Conservation (phyloP, 257 asterid species). For the Cynanchum wilfordii region DNA sequence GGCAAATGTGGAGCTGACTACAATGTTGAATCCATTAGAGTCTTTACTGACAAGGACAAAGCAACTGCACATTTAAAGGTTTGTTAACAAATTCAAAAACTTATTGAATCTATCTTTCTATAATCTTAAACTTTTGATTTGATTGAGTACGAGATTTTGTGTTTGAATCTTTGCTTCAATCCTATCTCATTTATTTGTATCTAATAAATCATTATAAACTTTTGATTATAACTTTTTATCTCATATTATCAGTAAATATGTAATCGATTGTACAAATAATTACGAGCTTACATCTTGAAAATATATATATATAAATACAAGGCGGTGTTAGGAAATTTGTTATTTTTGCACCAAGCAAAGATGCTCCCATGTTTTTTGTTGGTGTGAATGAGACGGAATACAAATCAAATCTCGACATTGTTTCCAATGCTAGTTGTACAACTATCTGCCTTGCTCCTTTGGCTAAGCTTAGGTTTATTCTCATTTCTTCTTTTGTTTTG, state of each 20-base stretch:
- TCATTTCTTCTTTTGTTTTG: too few species aligned
- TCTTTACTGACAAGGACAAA: conserved; percentile 71
- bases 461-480: conserved; percentile 62
- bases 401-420: conserved; percentile 53
- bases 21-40: conserved; percentile 72
- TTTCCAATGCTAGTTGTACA: conserved; percentile 83
- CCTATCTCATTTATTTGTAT: too few species aligned
- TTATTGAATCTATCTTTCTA: too few species aligned
- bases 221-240: too few species aligned
- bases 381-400: conserved; percentile 79
- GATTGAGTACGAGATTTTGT: too few species aligned
- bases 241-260: too few species aligned
- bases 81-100: background rate
- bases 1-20: conserved; percentile 66
- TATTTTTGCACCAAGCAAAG: conserved; percentile 75
- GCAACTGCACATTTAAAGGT: conserved; percentile 81
- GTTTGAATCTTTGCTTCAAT: too few species aligned
- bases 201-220: too few species aligned
- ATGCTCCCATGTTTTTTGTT: conserved; percentile 81
- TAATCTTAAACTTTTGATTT: too few species aligned
- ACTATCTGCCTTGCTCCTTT: conserved; percentile 76
- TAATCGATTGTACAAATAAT: too few species aligned
- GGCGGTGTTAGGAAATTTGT: conserved; percentile 88
- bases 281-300: too few species aligned
- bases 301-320: conserved; percentile 24